Base-by-base conservation (phyloP, 805 yeast genomes). In the Metschnikowia corniflorae region DNA sequence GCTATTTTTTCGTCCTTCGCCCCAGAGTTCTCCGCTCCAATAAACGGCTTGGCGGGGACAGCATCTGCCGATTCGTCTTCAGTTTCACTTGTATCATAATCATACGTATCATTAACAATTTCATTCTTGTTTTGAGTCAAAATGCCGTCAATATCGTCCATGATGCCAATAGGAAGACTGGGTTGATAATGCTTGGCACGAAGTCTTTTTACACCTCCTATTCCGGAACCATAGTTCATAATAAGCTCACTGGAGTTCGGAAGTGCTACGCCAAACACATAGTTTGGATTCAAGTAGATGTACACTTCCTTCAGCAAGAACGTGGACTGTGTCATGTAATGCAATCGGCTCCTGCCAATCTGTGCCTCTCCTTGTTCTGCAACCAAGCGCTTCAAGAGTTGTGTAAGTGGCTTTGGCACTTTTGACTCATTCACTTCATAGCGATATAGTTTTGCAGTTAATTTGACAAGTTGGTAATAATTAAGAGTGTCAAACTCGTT, bases 361-460 rank as follows among this genome's bases (percentile, higher is more conserved):
- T 65, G 71, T 10, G 47, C 46, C 34, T 64, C 65, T 0, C 73
- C 73, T 37, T 63, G 63, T 45, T 67, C 68, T 19, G 40, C 47
- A 37, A 54, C 43, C 16, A 66, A 62, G 16, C 50, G 39, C 39
- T 61, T 66, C 16, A 66, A 44, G 12, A 59, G 38, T 28, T 61
- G 55, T 3, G 53, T 33, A 12, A 57, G 40, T 9, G 54, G 42
- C 41, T 65, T 66, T 7, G 83, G 73, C 31, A 89, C 65, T 45
- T 80, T 81, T 13, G 65, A 65, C 55, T 93, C 99, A 9, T 81
- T 78, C 5, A 87, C 76, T 56, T 93, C 98, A 52, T 87, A 85
- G 31, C 85, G 76, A 61, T 93, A 93, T 49, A 79, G 75, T 44
- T 85, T 82, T 36, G 55, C 49, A 22, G 82, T 73, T 0, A 80